These are phyloP conservation scores for Suillus alpinus DNA, from an alignment of 768 basidiomycete genomes.

Conservation along the genomic window DNA sequence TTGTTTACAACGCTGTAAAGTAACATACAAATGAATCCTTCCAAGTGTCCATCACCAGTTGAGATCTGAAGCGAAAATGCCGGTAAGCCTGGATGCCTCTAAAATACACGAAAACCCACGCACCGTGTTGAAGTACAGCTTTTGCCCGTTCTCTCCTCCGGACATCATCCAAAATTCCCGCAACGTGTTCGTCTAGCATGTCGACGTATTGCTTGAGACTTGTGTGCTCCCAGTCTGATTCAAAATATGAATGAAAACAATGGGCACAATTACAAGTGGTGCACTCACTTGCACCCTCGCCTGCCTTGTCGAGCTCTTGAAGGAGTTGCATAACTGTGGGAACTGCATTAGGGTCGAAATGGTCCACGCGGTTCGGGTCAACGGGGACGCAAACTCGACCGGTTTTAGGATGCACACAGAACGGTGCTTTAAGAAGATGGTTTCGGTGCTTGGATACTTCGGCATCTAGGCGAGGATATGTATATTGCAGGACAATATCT, in stretches of 20 bases:
- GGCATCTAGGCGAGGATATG: constrained; percentile 93
- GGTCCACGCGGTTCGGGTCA: constrained; percentile 68
- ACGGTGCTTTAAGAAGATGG: constrained; percentile 96
- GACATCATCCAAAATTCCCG: constrained; percentile 30
- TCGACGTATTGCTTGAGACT: constrained; percentile 88
- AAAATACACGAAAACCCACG: constrained; percentile 3
- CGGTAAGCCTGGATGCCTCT: background rate
- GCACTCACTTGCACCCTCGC: constrained; percentile 47
- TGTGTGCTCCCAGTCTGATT: constrained; percentile 79
- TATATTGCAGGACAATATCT: constrained; percentile 90
- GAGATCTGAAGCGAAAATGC: constrained; percentile 14
- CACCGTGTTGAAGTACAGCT: constrained; percentile 12
- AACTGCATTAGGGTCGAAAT: constrained; percentile 81
- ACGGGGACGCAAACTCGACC: constrained; percentile 94
- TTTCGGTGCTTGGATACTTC: constrained; percentile 98
- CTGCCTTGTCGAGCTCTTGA: constrained; percentile 63
- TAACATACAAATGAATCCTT: background rate
- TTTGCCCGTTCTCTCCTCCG: constrained; percentile 20
- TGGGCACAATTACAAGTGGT: background rate
- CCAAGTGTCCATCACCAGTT: constrained; percentile 20
- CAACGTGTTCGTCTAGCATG: constrained; percentile 74
- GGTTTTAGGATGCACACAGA: constrained; percentile 95
- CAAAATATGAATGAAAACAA: constrained; percentile 5
- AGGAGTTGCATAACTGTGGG: constrained; percentile 88
- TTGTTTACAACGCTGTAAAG: background rate